Percentiles rank a stretch among this genome's conserved stretches.
These are phyloP conservation scores for Cordyceps tenuipes DNA, from an alignment of 2,329 filamentous ascomycete species.

Conservation along the genomic window DNA sequence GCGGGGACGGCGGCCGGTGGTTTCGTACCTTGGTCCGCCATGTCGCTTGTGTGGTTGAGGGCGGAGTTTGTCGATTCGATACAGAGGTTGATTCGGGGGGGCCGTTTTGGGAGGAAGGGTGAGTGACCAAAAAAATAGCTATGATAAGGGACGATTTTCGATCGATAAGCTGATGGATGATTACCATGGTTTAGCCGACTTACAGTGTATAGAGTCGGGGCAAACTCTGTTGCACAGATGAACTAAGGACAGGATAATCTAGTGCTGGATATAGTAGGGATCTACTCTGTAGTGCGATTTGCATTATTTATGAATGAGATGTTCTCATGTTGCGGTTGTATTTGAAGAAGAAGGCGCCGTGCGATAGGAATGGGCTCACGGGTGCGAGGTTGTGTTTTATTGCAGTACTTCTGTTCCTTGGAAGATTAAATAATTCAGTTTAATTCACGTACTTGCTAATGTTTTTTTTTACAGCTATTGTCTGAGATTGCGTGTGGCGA, in stretches of 20 bases:
- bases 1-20: conserved; percentile 11
- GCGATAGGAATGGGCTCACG: no score
- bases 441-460: no score
- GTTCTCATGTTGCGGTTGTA: no score
- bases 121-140: conserved; percentile 10
- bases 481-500: no score
- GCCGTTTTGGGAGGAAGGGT: not conserved
- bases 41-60: not conserved
- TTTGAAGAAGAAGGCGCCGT: no score
- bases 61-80: not conserved
- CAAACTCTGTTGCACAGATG: not conserved
- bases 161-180: not conserved
- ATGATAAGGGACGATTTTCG: conserved; percentile 1
- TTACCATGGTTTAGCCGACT: conserved; percentile 7
- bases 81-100: not conserved
- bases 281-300: not conserved
- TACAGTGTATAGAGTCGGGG: not conserved
- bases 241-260: not conserved
- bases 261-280: not conserved
- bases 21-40: conserved; percentile 6
- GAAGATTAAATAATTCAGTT: no score
- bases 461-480: no score
- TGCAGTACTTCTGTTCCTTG: no score
- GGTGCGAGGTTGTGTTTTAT: no score
- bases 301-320: no score